Evolutionary conservation across 1,284 basidiomycete genomes (phyloP).

Genomic region (Ceratobasidium papillatum): DNA sequence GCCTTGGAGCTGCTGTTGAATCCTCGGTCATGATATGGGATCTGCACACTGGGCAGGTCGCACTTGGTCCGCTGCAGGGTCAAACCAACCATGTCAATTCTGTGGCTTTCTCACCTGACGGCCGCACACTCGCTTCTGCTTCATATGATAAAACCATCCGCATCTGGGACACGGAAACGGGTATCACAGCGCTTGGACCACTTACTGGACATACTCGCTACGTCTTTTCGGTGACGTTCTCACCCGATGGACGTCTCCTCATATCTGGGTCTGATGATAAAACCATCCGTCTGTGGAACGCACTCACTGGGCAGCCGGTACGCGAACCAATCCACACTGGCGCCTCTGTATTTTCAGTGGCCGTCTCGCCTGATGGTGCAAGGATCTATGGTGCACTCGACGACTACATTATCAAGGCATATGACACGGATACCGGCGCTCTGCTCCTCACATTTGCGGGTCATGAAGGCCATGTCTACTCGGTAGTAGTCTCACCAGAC

Average conservation of each 20-base stretch:
- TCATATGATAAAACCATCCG: too few relatives aligned
- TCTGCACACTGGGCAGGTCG: too few relatives aligned
- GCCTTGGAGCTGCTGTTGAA: too few relatives aligned
- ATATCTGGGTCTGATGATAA: slow-evolving; percentile 34
- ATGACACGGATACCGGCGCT: background rate
- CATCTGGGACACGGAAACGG: too few relatives aligned
- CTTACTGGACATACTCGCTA: background rate
- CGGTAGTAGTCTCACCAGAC: slow-evolving; percentile 82
- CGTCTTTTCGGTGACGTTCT: slow-evolving; percentile 28
- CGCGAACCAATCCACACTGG: background rate
- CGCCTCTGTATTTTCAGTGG: background rate
- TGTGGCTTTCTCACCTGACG: slow-evolving; percentile 84
- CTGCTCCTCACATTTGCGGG: background rate
- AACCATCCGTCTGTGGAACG: slow-evolving; percentile 30
- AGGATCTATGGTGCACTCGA: background rate
- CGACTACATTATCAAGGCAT: background rate
- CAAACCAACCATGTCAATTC: slow-evolving; percentile 92
- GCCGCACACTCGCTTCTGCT: slow-evolving; percentile 55
- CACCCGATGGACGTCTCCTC: slow-evolving; percentile 26
- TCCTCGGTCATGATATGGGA: too few relatives aligned
- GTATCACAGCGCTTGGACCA: too few relatives aligned
- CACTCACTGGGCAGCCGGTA: background rate
- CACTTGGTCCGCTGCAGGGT: too few relatives aligned
- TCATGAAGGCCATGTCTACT: slow-evolving; percentile 63
- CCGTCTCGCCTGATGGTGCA: slow-evolving; percentile 28